Conservation (phyloP, 148 eudicot genomes). For the Heliamphora exappendiculata region DNA sequence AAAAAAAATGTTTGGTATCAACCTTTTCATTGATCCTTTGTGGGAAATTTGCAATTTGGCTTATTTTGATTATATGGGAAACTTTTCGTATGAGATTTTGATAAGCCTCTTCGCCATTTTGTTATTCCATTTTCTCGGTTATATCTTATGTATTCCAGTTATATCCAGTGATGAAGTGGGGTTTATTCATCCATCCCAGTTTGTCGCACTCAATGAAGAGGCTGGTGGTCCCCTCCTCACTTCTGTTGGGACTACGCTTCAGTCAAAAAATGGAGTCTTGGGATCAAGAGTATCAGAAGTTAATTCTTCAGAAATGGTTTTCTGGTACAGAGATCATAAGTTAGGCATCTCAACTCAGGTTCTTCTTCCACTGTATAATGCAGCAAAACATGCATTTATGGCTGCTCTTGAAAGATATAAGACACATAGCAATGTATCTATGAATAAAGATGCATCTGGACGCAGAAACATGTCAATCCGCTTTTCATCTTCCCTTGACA, state of each 20-base stretch:
- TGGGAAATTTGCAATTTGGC: too few relatives aligned
- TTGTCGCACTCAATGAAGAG: conserved; percentile 45
- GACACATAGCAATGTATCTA: conserved; percentile 6
- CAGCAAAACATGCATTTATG: conserved; percentile 58
- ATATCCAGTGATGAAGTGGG: conserved; percentile 78
- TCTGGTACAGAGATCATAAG: conserved; percentile 78
- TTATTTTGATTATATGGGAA: neutral
- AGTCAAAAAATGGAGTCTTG: conserved; percentile 17
- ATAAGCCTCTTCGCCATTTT: neutral
- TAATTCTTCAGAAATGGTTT: conserved; percentile 24
- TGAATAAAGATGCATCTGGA: conserved; percentile 10
- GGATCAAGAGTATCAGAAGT: conserved; percentile 8
- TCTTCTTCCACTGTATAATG: conserved; percentile 57
- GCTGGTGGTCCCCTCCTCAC: conserved; percentile 14
- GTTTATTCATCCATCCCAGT: conserved; percentile 74
- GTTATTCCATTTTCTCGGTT: neutral
- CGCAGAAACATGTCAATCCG: conserved; percentile 11
- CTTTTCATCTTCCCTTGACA: conserved; percentile 14
- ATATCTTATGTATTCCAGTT: conserved; percentile 12
- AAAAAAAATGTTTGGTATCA: too few relatives aligned
- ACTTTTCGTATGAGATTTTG: neutral
- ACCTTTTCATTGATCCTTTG: too few relatives aligned
- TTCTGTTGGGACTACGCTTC: conserved; percentile 9
- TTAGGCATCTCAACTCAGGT: conserved; percentile 66
- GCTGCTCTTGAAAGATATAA: conserved; percentile 40